Evolutionary conservation across 169 alveolate genomes (phyloP).

Genomic region (Blepharisma undulans): DNA sequence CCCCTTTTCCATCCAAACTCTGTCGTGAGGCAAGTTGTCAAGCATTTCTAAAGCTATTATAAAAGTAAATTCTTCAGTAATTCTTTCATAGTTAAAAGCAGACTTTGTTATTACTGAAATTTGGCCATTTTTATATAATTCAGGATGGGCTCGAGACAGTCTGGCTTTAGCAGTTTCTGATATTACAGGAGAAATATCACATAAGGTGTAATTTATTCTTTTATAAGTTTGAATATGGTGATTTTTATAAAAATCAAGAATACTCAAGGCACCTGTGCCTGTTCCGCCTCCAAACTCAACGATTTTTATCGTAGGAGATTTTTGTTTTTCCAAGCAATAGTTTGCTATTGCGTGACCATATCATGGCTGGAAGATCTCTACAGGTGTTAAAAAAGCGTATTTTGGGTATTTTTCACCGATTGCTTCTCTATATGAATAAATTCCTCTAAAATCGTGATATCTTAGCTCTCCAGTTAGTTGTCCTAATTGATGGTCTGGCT

Average conservation of each 20-base stretch:
- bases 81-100: conserved; percentile 42
- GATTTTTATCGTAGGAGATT: conserved; percentile 45
- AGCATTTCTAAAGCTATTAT: conserved; percentile 71
- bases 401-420: conserved; percentile 74
- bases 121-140: conserved; percentile 45
- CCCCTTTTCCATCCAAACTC: conserved; percentile 49
- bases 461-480: conserved; percentile 57
- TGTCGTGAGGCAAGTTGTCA: conserved; percentile 83
- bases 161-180: conserved; percentile 46
- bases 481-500: conserved; percentile 66
- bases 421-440: conserved; percentile 56
- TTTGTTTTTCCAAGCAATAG: conserved; percentile 49
- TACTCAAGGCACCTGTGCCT: conserved; percentile 72
- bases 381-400: conserved; percentile 79
- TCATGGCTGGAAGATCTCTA: conserved; percentile 78
- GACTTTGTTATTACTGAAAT: conserved; percentile 57
- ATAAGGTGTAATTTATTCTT: conserved; percentile 59
- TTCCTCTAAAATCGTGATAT: conserved; percentile 63
- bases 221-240: conserved; percentile 47
- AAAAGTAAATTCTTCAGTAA: conserved; percentile 30
- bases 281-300: conserved; percentile 82
- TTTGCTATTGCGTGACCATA: conserved; percentile 80
- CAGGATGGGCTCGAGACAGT: conserved; percentile 48
- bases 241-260: conserved; percentile 65
- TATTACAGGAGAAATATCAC: conserved; percentile 69